Conservation (phyloP, 1,139 yeast genomes). For the Yamadazyma friedrichii region DNA sequence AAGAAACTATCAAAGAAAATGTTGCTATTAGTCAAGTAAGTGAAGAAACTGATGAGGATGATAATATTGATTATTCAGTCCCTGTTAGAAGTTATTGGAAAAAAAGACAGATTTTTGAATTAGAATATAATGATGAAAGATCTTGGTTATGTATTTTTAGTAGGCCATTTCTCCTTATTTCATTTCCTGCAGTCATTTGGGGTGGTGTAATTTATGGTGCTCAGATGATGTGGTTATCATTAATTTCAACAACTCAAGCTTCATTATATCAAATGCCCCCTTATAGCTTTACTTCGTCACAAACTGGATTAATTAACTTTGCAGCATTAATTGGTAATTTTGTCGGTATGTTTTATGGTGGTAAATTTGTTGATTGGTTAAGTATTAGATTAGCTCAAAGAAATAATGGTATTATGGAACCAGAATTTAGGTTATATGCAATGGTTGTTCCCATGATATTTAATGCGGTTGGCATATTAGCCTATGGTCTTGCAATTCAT, state of each 20-base stretch:
- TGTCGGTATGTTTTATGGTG: slow-evolving; percentile 39
- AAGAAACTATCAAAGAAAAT: slow-evolving; percentile 9
- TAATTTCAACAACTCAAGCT: slow-evolving; percentile 45
- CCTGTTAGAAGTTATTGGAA: slow-evolving; percentile 35
- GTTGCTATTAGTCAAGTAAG: slow-evolving; percentile 7
- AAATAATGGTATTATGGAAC: slow-evolving; percentile 40
- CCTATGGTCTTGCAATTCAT: slow-evolving; percentile 34
- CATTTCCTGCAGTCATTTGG: slow-evolving; percentile 61
- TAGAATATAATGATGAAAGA: slow-evolving; percentile 38
- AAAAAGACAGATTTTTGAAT: slow-evolving; percentile 34
- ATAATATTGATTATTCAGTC: slow-evolving; percentile 19
- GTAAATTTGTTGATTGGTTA: slow-evolving; percentile 43
- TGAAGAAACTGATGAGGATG: slow-evolving; percentile 7
- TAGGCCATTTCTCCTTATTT: slow-evolving; percentile 42
- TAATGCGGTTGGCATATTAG: slow-evolving; percentile 39
- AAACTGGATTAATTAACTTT: slow-evolving; percentile 43
- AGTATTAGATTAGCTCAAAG: slow-evolving; percentile 32
- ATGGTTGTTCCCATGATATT: slow-evolving; percentile 39
- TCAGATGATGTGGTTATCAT: slow-evolving; percentile 56
- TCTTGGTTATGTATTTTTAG: slow-evolving; percentile 37
- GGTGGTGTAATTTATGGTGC: slow-evolving; percentile 64
- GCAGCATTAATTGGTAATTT: slow-evolving; percentile 40
- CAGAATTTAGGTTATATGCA: slow-evolving; percentile 41
- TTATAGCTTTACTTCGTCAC: slow-evolving; percentile 33
- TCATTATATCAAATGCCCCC: slow-evolving; percentile 35